Evolutionary conservation across 768 basidiomycete species (phyloP).

Genomic region (Termitomyces sp.): DNA sequence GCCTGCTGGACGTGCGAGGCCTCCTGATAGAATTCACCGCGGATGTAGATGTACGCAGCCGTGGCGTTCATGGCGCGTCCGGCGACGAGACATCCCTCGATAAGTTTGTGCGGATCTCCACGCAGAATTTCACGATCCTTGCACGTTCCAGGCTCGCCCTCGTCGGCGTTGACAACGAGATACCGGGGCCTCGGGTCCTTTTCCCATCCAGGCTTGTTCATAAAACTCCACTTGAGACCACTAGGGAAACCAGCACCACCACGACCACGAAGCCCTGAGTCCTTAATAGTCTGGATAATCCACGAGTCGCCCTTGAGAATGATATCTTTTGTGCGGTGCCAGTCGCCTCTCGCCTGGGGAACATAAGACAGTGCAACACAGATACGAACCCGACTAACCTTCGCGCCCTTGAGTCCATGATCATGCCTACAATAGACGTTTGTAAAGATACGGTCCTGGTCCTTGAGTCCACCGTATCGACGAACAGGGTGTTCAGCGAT

Average conservation of each 20-base stretch:
- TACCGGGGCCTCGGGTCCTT: constrained; percentile 93
- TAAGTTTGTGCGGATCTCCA: constrained; percentile 96
- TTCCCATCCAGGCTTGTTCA: constrained; percentile 99
- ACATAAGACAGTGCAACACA: neutral
- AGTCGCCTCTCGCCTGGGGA: constrained; percentile 74
- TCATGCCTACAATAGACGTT: constrained; percentile 88
- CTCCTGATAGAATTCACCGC: constrained; percentile 97
- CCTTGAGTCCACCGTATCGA: constrained; percentile 89
- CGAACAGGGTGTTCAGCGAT: constrained; percentile 82
- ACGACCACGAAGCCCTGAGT: constrained; percentile 90
- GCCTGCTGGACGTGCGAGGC: constrained; percentile 92
- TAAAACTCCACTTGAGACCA: constrained; percentile 96
- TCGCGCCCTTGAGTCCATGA: constrained; percentile 88
- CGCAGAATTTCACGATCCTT: constrained; percentile 98
- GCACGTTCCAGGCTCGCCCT: constrained; percentile 98
- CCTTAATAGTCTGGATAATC: constrained; percentile 96
- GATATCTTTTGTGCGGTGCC: constrained; percentile 98
- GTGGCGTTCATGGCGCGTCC: constrained; percentile 96
- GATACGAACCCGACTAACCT: constrained; percentile 42
- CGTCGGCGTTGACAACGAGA: constrained; percentile 96
- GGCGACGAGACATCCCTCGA: constrained; percentile 96
- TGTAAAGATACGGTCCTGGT: constrained; percentile 92
- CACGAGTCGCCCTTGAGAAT: constrained; percentile 91
- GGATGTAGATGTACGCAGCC: constrained; percentile 99
- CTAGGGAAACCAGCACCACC: constrained; percentile 97